Evolutionary conservation across 345 rosid genomes (phyloP), one percentile per base, ranked within the genome.

Genomic region (Lepidium africanum): DNA sequence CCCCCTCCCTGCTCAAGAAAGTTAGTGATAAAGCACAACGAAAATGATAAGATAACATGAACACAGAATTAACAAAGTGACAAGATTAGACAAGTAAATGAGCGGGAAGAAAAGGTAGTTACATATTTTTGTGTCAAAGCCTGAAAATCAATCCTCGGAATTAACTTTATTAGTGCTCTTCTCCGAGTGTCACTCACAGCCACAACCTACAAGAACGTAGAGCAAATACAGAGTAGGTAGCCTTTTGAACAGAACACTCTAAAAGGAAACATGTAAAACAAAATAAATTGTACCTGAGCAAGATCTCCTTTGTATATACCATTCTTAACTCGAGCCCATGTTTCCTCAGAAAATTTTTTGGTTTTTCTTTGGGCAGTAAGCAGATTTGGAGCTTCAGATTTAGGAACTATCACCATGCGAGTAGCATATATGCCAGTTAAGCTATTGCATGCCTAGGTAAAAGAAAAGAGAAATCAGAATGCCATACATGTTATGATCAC

Each of bases 271-370:
- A 41, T 50, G 13, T 15, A 33, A 57, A 54, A 63, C 41, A 42
- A 45, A 59, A 10, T 10, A 67, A 6, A 37, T 1, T 15, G 15
- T 67, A 94, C 99, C 96, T 89, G 87, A 19, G 90, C 89, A 56
- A 94, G 79, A 79, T 91, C 99, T 58, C 99, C 99, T 79, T 94
- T 91, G 76, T 94, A 91, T 73, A 75, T 94, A 19, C 99, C 99
- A 83, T 54, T 82, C 86, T 85, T 91, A 69, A 94, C 81, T 65
- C 88, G 92, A 70, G 85, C 92, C 99, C 99, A 89, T 76, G 62
- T 91, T 70, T 91, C 97, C 79, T 54, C 81, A 21, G 84, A 71
- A 62, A 81, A 40, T 42, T 77, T 89, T 71, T 59, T 82, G 6
- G 54, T 55, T 74, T 86, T 86, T 54, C 58, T 78, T 64, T 84